These are phyloP conservation scores for Lachnellula subtilissima DNA, from an alignment of 2,329 filamentous ascomycete genomes.

Conservation along the genomic window DNA sequence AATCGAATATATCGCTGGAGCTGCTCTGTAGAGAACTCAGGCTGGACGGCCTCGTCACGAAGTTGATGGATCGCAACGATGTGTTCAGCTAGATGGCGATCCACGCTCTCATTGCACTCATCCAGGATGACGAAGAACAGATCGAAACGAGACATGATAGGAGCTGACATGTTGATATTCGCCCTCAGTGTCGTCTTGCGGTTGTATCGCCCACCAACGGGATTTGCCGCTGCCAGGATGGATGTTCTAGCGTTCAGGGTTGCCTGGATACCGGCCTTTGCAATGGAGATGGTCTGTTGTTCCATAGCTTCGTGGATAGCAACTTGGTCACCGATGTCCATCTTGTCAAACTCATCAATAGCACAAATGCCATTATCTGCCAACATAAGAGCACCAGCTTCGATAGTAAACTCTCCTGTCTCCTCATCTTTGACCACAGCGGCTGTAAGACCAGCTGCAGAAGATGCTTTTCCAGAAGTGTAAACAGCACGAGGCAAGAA, in stretches of 20 bases:
- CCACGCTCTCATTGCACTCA: slow-evolving; percentile 88
- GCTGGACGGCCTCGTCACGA: slow-evolving; percentile 83
- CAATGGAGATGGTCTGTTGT: slow-evolving; percentile 98
- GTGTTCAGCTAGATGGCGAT: slow-evolving; percentile 87
- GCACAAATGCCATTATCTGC: slow-evolving; percentile 96
- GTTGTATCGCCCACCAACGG: slow-evolving; percentile 94
- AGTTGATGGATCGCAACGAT: slow-evolving; percentile 93
- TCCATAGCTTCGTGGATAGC: slow-evolving; percentile 99
- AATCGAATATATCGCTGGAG: slow-evolving; percentile 97
- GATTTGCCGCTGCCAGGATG: slow-evolving; percentile 94
- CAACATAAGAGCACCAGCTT: slow-evolving; percentile 95
- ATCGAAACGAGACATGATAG: slow-evolving; percentile 99
- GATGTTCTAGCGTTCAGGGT: slow-evolving; percentile 93
- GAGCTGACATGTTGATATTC: slow-evolving; percentile 98
- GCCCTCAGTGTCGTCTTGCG: slow-evolving; percentile 87
- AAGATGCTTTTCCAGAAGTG: slow-evolving; percentile 95
- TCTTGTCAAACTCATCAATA: slow-evolving; percentile 99
- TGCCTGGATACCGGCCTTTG: slow-evolving; percentile 96
- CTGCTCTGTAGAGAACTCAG: slow-evolving; percentile 94
- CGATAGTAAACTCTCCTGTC: slow-evolving; percentile 97
- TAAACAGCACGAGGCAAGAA: slow-evolving; percentile 96
- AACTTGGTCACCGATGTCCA: slow-evolving; percentile 96
- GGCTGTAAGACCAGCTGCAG: slow-evolving; percentile 92
- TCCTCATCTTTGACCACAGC: slow-evolving; percentile 98
- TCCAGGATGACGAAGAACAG: slow-evolving; percentile 97